Percentiles rank a stretch among this genome's conserved stretches.
These are phyloP conservation scores for Linaria vulgaris DNA, from an alignment of 257 asterid genomes.

Conservation along the genomic window DNA sequence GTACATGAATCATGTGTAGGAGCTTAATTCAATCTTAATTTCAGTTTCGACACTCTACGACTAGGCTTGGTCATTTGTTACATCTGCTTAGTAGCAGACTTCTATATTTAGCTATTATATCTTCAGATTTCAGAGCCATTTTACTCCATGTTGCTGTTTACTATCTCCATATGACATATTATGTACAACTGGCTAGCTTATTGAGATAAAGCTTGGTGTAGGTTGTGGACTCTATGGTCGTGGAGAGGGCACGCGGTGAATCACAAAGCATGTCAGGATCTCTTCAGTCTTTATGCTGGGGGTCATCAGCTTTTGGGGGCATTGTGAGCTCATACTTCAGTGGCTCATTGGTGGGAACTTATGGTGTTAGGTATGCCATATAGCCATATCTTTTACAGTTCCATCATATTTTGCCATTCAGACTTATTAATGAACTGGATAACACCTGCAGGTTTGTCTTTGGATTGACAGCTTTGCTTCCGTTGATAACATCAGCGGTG, in stretches of 20 bases:
- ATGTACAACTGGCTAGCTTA: slow-evolving; percentile 11
- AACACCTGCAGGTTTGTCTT: slow-evolving; percentile 79
- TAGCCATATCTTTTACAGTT: slow-evolving; percentile 14
- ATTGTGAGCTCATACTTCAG: slow-evolving; percentile 97
- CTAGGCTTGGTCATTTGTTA: background rate
- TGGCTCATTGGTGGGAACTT: slow-evolving; percentile 91
- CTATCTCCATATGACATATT: slow-evolving; percentile 9
- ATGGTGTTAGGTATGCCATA: slow-evolving; percentile 84
- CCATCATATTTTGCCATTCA: background rate
- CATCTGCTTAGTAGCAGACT: background rate
- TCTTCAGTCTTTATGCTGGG: slow-evolving; percentile 98
- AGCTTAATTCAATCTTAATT: no score
- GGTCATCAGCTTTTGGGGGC: slow-evolving; percentile 96
- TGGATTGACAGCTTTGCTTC: slow-evolving; percentile 91
- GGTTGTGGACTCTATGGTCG: slow-evolving; percentile 99
- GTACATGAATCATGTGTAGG: no score
- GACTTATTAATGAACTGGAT: slow-evolving; percentile 20
- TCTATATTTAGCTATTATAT: slow-evolving; percentile 1
- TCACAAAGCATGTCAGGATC: slow-evolving; percentile 98
- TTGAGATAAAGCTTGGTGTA: slow-evolving; percentile 37
- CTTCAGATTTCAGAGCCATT: slow-evolving; percentile 6
- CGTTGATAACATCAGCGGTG: slow-evolving; percentile 91
- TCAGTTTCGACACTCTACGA: no score
- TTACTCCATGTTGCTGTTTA: slow-evolving; percentile 9
- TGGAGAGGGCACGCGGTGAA: slow-evolving; percentile 98